Conservation (phyloP, 1,139 yeast genomes). For the Scheffersomyces illinoinensis region DNA sequence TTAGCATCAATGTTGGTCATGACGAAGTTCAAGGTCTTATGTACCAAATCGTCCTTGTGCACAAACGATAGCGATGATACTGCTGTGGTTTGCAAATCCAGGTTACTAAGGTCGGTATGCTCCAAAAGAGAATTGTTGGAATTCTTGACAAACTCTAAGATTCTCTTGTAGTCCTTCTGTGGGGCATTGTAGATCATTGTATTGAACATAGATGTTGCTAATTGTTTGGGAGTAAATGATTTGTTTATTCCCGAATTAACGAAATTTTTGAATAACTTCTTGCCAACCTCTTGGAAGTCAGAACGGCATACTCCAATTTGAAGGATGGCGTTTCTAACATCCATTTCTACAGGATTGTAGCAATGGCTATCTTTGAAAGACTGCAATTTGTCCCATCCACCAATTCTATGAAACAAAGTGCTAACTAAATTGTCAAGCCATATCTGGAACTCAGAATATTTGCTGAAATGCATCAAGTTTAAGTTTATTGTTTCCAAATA, state of each 20-base stretch:
- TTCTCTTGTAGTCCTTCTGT: slow-evolving; percentile 57
- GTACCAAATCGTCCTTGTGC: slow-evolving; percentile 42
- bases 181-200: slow-evolving; percentile 34
- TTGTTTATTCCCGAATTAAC: slow-evolving; percentile 50
- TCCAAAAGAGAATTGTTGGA: slow-evolving; percentile 38
- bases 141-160: slow-evolving; percentile 51
- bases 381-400: slow-evolving; percentile 22
- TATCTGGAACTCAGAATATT: slow-evolving; percentile 19
- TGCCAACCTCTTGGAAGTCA: slow-evolving; percentile 33
- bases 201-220: slow-evolving; percentile 36
- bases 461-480: slow-evolving; percentile 29
- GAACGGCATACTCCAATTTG: slow-evolving; percentile 31
- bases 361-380: slow-evolving; percentile 3
- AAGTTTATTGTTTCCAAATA: slow-evolving; percentile 34
- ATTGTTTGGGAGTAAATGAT: slow-evolving; percentile 48
- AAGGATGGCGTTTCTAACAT: slow-evolving; percentile 42
- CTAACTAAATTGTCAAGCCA: slow-evolving; percentile 22
- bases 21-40: slow-evolving; percentile 56
- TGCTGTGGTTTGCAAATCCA: slow-evolving; percentile 54
- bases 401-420: slow-evolving; percentile 23
- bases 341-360: slow-evolving; percentile 32
- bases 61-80: slow-evolving; percentile 55
- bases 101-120: slow-evolving; percentile 29
- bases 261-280: slow-evolving; percentile 41
- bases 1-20: slow-evolving; percentile 54